Base-by-base conservation (phyloP, 116 monocot species). In the Zostera marina region DNA sequence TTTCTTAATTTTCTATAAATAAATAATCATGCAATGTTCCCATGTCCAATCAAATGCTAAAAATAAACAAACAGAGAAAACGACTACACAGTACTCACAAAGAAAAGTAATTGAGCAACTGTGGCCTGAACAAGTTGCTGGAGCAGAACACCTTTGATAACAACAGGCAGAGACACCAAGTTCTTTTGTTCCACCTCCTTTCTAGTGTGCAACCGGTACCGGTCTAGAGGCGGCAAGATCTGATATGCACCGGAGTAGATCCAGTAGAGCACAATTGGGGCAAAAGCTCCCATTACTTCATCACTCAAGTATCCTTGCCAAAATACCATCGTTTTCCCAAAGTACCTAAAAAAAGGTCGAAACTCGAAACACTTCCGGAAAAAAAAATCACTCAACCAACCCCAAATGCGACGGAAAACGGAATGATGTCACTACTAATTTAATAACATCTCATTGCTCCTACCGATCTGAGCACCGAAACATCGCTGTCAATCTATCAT, bases 231-330 rank as follows among this genome's bases (percentile, higher is more conserved):
- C 11, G 76, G 85, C 69, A 84, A 42, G 14, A 84, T 63, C 72
- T 84, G 79, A 61, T 84, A 90, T 52, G 76, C 59, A 15, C 90
- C 81, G 8, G 76, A 78, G 52, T 84, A 90, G 46, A 81, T 16
- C 90, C 81, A 90, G 62, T 84, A 90, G 4, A 90, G 59, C 5
- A 77, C 74, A 48, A 90, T 76, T 14, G 89, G 89, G 14, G 78
- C 84, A 21, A 89, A 78, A 7, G 81, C 79, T 15, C 84, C 90
- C 90, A 81, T 84, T 45, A 66, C 22, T 73, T 89, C 89, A 58
- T 89, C 89, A 60, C 81, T 84, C 42, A 84, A 44, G 24, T 84
- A 81, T 6, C 80, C 81, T 64, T 81, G 81, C 84, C 84, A 81
- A 19, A 81, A 74, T 46, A 89, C 89, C 89, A 78, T 84, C 56